Percentiles rank a stretch among this genome's conserved stretches.
phyloP scores from a whole-genome alignment of 2,329 filamentous ascomycete genomes.

The Cordyceps fumosorosea region DNA sequence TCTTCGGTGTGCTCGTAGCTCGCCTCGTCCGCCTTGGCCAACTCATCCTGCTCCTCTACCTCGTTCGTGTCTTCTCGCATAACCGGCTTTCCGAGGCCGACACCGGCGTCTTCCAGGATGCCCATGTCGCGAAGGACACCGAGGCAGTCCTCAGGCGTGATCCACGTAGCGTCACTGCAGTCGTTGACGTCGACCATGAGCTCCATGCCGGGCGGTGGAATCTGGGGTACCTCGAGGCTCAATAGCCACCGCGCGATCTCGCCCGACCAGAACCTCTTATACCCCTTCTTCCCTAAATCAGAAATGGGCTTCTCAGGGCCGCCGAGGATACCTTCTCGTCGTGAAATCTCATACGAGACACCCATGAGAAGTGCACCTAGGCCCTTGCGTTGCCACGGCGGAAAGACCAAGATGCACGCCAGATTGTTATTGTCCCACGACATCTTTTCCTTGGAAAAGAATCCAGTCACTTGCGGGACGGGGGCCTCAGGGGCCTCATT shows the following conservation, averaged over 20 bases:
- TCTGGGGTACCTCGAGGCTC: slow-evolving; percentile 32
- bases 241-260: slow-evolving; percentile 70
- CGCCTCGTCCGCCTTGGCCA: slow-evolving; percentile 11
- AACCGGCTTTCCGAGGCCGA: slow-evolving; percentile 34
- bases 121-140: slow-evolving; percentile 74
- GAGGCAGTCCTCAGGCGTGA: slow-evolving; percentile 77
- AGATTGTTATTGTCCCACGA: slow-evolving; percentile 99
- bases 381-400: slow-evolving; percentile 88
- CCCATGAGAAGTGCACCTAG: slow-evolving; percentile 87
- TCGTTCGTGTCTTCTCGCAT: slow-evolving; percentile 19
- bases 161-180: slow-evolving; percentile 74
- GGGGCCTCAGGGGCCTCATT: slow-evolving; percentile 12
- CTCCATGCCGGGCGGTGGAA: slow-evolving; percentile 27
- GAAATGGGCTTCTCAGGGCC: slow-evolving; percentile 93
- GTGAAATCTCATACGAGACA: slow-evolving; percentile 85
- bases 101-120: slow-evolving; percentile 53
- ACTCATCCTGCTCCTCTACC: slow-evolving; percentile 17
- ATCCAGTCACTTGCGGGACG: slow-evolving; percentile 63
- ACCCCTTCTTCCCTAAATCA: slow-evolving; percentile 75
- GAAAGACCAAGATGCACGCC: slow-evolving; percentile 92
- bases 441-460: slow-evolving; percentile 98
- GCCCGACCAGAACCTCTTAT: slow-evolving; percentile 78
- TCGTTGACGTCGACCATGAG: slow-evolving; percentile 59
- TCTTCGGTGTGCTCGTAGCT: slow-evolving; percentile 19
- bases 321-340: slow-evolving; percentile 74